Base-by-base conservation (phyloP, 164 flowering plant species). In the Stephania cephalantha region DNA sequence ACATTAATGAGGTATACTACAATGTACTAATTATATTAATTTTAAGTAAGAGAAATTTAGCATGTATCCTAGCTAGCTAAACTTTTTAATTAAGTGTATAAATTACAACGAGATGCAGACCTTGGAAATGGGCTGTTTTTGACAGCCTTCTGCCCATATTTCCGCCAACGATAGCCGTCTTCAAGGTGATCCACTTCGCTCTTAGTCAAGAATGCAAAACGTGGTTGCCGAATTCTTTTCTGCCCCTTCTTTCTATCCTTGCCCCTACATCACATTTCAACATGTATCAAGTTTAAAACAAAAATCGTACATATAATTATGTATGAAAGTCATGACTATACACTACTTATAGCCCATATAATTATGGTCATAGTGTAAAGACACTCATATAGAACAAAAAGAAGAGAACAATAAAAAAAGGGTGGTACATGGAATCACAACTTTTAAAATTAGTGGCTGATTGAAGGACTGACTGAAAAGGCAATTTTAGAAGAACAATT, bases 101-200 rank as follows among this genome's bases (percentile, higher is more conserved):
- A 55, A 9, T 4, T 13, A 55, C 6, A 58, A 31, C 10, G 52
- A 9, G 18, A 4, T 67, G 44, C 77, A 17, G 44, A 93, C 98
- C 98, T 93, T 15, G 98, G 98, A 72, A 84, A 90, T 44, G 98
- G 95, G 69, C 97, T 93, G 71, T 91, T 90, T 79, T 93, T 93
- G 1, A 93, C 98, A 13, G 95, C 95, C 76, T 93, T 93, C 52
- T 93, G 98, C n/a, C 98, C 98, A 81, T 93, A 93, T 80, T 93
- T 93, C 22, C 98, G 76, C 98, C 98, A 93, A n/a, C 97, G 69
- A 76, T 91, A 93, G 42, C 98, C 98, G 81, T 93, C 98, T 80
- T 93, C 98, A 64, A 93, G 94, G 80, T 91, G 85, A 84, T 93
- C 97, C 53, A 90, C 86, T 77, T 93, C 97, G 58, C 97, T 93